Base-by-base conservation (phyloP, 2,329 filamentous ascomycete genomes). In the Berkeleyomyces basicola region DNA sequence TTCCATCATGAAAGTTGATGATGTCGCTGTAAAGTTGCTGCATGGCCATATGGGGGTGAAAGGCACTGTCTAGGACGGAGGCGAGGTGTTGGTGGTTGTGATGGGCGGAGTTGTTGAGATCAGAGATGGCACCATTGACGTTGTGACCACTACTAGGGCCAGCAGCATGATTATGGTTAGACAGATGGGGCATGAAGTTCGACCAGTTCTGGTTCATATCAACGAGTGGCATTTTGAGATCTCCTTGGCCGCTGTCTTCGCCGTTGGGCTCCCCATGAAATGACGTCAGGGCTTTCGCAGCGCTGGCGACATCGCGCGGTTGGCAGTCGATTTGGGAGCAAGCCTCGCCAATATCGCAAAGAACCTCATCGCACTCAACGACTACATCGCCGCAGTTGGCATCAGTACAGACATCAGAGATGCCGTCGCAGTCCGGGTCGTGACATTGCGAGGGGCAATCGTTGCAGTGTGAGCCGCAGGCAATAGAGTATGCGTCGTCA, bases 381-480 rank as follows among this genome's bases (percentile, higher is more conserved):
- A 64, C 43, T 7, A 55, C 65, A 67, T 37, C 62, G 36, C 70
- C 65, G 64, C 74, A 76, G 63, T 70, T 68, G 44, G 74, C 70
- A 66, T 75, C 72, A 61, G 74, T 67, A 62, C 76, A 77, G 40
- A 74, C 67, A 42, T 74, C 72, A 14, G 72, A 69, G 37, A 70
- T 67, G 33, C 64, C 66, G 23, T 67, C 66, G 66, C 74, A 75
- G 5, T 70, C 68, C 42, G 70, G 69, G 61, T 74, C 71, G 37
- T 71, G 70, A 63, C 74, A 76, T 59, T 71, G 72, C 46, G 68
- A 67, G 58, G 73, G 74, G 43, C 67, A 70, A 55, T 68, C 69
- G 5, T 69, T 71, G 61, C 74, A 75, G 10, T 71, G 67, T 16
- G 72, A 73, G 64, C 67, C 70, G 67, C 73, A 74, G 40, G 70